These are phyloP conservation scores for Corymbia calophylla DNA, from an alignment of 441 rosid genomes.

Conservation along the genomic window DNA sequence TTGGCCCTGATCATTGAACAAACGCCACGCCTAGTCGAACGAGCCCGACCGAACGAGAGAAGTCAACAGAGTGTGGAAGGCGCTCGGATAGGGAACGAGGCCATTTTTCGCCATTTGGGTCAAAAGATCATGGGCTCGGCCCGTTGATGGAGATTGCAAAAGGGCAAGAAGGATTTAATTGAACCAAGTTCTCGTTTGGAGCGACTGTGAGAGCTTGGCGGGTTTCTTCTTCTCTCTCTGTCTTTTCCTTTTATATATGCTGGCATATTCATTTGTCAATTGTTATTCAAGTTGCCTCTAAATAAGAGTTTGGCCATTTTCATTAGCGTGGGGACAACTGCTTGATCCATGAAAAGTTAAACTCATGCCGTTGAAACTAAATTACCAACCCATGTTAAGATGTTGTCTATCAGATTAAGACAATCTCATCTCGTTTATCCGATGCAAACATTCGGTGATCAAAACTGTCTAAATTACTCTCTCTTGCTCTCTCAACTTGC, in stretches of 20 bases:
- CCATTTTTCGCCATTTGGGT: slow-evolving; percentile 43
- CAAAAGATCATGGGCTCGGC: slow-evolving; percentile 35
- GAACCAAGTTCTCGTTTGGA: slow-evolving; percentile 21
- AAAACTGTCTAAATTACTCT: background rate
- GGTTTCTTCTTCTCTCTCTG: background rate
- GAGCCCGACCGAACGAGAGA: slow-evolving; percentile 26
- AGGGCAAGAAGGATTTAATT: slow-evolving; percentile 28
- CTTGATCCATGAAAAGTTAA: background rate
- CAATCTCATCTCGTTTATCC: background rate
- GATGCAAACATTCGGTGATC: background rate
- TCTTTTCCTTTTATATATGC: background rate
- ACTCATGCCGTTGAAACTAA: background rate
- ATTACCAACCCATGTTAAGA: background rate
- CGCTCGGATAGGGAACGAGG: slow-evolving; percentile 26
- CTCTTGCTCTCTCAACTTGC: background rate
- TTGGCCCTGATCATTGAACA: slow-evolving; percentile 27
- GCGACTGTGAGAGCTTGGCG: slow-evolving; percentile 20
- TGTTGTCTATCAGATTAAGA: background rate
- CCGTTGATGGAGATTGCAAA: slow-evolving; percentile 33
- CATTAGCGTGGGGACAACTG: background rate
- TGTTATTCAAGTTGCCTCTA: background rate
- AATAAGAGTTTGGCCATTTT: background rate
- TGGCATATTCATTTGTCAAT: background rate
- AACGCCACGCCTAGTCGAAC: slow-evolving; percentile 34
- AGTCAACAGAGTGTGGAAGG: slow-evolving; percentile 36